A percentile compares a stretch with the other conserved stretches of the same genome.
Evolutionary conservation across 148 eudicot species (phyloP).

Genomic region (Cornus kousa): DNA sequence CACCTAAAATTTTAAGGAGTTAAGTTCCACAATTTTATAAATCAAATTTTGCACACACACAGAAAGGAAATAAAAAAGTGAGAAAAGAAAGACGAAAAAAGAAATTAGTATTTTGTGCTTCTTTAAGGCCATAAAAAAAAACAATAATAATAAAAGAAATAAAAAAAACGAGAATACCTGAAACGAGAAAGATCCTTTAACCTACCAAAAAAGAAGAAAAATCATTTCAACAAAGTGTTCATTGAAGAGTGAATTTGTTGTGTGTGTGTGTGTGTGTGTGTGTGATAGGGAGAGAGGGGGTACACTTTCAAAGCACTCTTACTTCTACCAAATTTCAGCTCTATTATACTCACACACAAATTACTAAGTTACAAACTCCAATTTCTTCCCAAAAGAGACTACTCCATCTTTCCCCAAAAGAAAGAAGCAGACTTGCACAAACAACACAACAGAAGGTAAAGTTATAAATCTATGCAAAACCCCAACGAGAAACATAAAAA

Average conservation of each 20-base stretch:
- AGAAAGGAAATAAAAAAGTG: too few species aligned
- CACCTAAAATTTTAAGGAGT: background rate
- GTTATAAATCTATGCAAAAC: background rate
- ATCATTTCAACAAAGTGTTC: background rate
- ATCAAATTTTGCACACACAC: background rate
- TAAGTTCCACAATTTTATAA: background rate
- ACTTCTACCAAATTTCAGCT: background rate
- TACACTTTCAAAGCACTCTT: background rate
- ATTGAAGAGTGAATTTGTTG: too few species aligned
- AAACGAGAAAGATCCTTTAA: too few species aligned
- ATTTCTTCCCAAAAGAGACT: too few species aligned
- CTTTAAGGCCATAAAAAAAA: too few species aligned
- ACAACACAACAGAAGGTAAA: background rate
- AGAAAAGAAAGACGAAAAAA: too few species aligned
- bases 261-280: too few species aligned
- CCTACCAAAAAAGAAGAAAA: too few species aligned
- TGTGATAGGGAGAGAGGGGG: background rate
- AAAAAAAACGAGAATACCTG: too few species aligned
- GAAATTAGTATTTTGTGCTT: too few species aligned
- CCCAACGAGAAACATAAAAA: background rate
- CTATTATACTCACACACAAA: background rate
- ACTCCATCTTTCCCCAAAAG: background rate
- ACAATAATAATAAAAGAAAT: background rate
- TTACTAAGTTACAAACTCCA: background rate
- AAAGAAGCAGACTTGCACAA: background rate